phyloP scores from a whole-genome alignment of 768 basidiomycete species.

The Phanerochaete sordida region DNA sequence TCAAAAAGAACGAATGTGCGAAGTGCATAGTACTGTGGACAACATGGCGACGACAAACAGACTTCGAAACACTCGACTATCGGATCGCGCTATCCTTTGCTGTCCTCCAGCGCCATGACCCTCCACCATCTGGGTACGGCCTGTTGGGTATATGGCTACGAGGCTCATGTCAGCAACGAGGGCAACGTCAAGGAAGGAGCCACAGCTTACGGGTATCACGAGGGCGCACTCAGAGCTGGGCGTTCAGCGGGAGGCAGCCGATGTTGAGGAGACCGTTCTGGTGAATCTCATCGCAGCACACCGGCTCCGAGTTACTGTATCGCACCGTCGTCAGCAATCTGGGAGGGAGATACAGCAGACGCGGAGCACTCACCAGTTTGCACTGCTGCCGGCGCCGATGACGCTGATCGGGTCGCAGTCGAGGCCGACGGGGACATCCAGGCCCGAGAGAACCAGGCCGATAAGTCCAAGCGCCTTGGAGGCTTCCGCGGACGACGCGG shows the following conservation, averaged over 20 bases:
- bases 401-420: constrained; percentile 3
- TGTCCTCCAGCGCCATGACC: background rate
- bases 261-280: constrained; percentile 23
- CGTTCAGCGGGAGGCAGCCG: constrained; percentile 19
- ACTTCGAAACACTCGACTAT: background rate
- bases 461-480: background rate
- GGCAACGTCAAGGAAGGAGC: background rate
- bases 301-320: constrained; percentile 13
- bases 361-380: background rate
- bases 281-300: constrained; percentile 25
- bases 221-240: background rate
- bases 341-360: background rate
- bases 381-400: background rate
- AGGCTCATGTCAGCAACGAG: background rate
- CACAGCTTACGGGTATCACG: background rate
- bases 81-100: background rate
- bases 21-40: background rate
- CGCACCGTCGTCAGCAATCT: background rate
- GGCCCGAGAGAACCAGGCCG: background rate
- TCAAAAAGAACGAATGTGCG: background rate
- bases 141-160: background rate
- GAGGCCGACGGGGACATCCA: constrained; percentile 5
- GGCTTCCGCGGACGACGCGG: constrained; percentile 1
- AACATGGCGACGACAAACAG: background rate
- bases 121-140: background rate